phyloP scores from a whole-genome alignment of 352 stramenopile genomes.

The Thalassiosira exigua region DNA sequence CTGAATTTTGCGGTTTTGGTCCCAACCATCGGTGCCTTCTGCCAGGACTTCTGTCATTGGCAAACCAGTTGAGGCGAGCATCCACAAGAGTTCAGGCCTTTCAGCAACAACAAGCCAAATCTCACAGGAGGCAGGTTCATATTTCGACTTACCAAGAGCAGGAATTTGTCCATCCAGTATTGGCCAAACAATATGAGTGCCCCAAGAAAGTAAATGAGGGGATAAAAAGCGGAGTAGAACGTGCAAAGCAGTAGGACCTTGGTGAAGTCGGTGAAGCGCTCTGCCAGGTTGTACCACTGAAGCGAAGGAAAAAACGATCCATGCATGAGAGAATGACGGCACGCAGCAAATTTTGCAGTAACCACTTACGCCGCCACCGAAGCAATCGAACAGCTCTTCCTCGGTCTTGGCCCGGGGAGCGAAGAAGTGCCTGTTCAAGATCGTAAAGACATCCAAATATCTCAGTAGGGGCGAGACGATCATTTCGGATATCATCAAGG shows the following conservation, averaged over 20 bases:
- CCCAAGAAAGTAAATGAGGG: constrained; percentile 72
- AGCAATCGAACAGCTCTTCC: constrained; percentile 42
- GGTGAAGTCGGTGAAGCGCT: constrained; percentile 69
- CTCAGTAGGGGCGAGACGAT: constrained; percentile 36
- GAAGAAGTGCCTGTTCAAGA: constrained; percentile 44
- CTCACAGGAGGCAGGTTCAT: too few species aligned
- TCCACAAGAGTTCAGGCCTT: too few species aligned
- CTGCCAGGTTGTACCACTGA: constrained; percentile 52
- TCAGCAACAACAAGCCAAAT: too few species aligned
- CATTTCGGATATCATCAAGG: constrained; percentile 64
- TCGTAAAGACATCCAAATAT: constrained; percentile 41
- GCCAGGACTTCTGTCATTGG: constrained; percentile 56
- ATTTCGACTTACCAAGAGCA: too few species aligned
- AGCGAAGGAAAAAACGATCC: too few species aligned
- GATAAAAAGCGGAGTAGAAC: constrained; percentile 74
- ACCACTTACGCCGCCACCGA: constrained; percentile 41
- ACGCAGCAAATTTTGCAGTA: too few species aligned
- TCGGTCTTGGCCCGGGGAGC: constrained; percentile 44
- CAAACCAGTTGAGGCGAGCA: too few species aligned
- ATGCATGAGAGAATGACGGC: too few species aligned
- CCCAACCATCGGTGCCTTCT: constrained; percentile 58
- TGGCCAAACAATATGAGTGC: constrained; percentile 66
- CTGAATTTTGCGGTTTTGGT: constrained; percentile 64
- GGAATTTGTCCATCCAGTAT: constrained; percentile 72
- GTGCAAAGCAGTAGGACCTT: constrained; percentile 78